Evolutionary conservation across 2,329 filamentous ascomycete species (phyloP).

Genomic region (Alternaria triticina): DNA sequence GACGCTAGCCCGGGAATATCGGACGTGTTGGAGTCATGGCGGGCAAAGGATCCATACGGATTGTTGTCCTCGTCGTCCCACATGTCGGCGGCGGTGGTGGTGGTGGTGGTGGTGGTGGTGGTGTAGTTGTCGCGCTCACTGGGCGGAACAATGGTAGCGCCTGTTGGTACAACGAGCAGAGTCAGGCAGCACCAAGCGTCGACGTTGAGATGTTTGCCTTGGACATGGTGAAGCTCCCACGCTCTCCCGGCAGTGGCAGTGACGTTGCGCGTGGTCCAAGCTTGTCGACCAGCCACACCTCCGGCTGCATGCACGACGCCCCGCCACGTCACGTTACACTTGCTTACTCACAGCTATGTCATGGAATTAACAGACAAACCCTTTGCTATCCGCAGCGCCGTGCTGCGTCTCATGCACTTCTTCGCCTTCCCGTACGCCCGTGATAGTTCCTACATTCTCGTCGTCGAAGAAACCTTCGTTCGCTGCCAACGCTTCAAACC

Average conservation of each 20-base stretch:
- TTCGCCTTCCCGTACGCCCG: conserved; percentile 20
- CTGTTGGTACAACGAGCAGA: background rate
- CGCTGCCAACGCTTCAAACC: conserved; percentile 20
- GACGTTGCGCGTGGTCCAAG: conserved; percentile 15
- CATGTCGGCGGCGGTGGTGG: conserved; percentile 67
- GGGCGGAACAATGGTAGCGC: background rate
- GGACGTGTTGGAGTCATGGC: conserved; percentile 78
- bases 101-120: background rate
- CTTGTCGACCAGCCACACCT: conserved; percentile 3
- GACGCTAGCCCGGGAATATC: conserved; percentile 56
- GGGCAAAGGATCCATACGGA: conserved; percentile 93
- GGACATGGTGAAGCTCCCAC: conserved; percentile 10
- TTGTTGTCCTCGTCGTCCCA: conserved; percentile 99
- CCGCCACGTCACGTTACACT: background rate
- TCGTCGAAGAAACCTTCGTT: conserved; percentile 27
- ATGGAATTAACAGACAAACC: background rate
- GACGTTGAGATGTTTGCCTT: conserved; percentile 1
- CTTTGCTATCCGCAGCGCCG: conserved; percentile 15
- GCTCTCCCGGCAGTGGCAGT: conserved; percentile 11
- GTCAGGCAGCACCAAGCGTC: background rate
- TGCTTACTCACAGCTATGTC: background rate
- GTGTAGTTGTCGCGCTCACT: background rate
- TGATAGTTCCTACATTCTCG: conserved; percentile 19
- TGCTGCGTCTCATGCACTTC: conserved; percentile 13
- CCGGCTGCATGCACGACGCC: background rate